Evolutionary conservation across 2,329 filamentous ascomycete species (phyloP).

Genomic region (Alternaria tenuissima): DNA sequence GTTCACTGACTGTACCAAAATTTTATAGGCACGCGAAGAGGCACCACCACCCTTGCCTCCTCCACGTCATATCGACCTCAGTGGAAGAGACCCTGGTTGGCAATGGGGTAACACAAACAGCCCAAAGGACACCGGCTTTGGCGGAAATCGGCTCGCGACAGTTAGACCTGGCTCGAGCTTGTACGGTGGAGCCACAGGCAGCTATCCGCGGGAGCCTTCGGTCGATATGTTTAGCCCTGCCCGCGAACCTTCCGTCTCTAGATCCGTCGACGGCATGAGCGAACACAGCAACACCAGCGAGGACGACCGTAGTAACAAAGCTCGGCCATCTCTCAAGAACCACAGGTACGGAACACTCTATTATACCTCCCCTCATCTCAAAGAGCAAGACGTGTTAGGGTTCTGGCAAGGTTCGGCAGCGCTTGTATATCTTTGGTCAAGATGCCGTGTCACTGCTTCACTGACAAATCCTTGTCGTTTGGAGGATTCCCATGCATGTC

Average conservation of each 20-base stretch:
- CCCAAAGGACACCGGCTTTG: slow-evolving; percentile 58
- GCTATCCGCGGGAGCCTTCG: slow-evolving; percentile 36
- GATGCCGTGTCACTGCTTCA: background rate
- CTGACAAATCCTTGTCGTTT: background rate
- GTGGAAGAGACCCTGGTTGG: slow-evolving; percentile 69
- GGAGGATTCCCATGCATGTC: background rate
- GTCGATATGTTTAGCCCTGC: slow-evolving; percentile 42
- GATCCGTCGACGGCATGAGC: slow-evolving; percentile 48
- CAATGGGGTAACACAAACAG: slow-evolving; percentile 69
- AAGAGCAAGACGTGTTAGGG: background rate
- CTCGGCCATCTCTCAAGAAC: slow-evolving; percentile 50
- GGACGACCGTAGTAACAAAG: slow-evolving; percentile 46
- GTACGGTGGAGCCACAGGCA: slow-evolving; percentile 44
- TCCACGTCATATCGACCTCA: slow-evolving; percentile 65
- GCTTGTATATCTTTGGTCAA: background rate
- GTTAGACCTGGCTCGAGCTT: slow-evolving; percentile 60
- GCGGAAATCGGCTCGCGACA: slow-evolving; percentile 53
- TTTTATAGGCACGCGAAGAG: slow-evolving; percentile 55
- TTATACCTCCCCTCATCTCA: background rate
- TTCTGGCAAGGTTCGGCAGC: background rate
- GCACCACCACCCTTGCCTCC: slow-evolving; percentile 72
- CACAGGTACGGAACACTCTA: slow-evolving; percentile 50
- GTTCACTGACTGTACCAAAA: slow-evolving; percentile 8
- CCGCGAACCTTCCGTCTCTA: slow-evolving; percentile 52
- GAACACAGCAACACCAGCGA: slow-evolving; percentile 45